phyloP scores from a whole-genome alignment of 768 basidiomycete genomes.

The Suillus spraguei region DNA sequence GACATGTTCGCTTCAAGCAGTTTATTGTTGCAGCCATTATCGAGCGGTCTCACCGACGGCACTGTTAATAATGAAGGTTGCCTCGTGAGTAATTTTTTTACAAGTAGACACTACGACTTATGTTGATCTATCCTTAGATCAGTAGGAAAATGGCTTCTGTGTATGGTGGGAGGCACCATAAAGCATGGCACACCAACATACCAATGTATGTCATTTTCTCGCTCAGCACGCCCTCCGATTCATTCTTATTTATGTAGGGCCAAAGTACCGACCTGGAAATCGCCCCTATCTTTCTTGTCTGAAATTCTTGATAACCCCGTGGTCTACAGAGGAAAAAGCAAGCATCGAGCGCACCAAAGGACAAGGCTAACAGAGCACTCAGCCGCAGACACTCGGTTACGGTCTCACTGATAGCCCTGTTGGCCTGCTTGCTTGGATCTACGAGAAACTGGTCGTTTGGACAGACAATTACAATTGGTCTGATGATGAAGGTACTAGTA shows the following conservation, averaged over 20 bases:
- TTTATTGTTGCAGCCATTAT: too few species aligned
- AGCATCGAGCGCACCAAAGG: conserved; percentile 23
- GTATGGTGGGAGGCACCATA: conserved; percentile 44
- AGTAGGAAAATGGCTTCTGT: conserved; percentile 33
- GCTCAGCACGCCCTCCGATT: neutral
- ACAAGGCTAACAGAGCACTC: conserved; percentile 41
- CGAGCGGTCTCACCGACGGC: too few species aligned
- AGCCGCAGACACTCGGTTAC: conserved; percentile 58
- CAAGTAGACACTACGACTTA: neutral
- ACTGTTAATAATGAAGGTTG: conserved; percentile 34
- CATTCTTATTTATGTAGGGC: conserved; percentile 21
- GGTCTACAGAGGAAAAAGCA: conserved; percentile 29
- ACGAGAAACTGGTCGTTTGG: conserved; percentile 51
- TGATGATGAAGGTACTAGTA: conserved; percentile 59
- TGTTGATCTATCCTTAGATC: conserved; percentile 29
- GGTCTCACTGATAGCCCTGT: conserved; percentile 57
- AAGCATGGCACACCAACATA: conserved; percentile 55
- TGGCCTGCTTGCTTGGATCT: conserved; percentile 56
- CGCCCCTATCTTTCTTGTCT: conserved; percentile 32
- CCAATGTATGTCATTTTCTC: conserved; percentile 32
- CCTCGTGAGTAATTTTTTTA: conserved; percentile 28
- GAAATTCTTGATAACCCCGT: conserved; percentile 30
- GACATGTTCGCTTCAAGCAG: too few species aligned
- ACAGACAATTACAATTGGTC: conserved; percentile 57
- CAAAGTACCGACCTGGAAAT: conserved; percentile 23